phyloP scores from a whole-genome alignment of 2,329 filamentous ascomycete species.

The Ceratocystis colombiana region DNA sequence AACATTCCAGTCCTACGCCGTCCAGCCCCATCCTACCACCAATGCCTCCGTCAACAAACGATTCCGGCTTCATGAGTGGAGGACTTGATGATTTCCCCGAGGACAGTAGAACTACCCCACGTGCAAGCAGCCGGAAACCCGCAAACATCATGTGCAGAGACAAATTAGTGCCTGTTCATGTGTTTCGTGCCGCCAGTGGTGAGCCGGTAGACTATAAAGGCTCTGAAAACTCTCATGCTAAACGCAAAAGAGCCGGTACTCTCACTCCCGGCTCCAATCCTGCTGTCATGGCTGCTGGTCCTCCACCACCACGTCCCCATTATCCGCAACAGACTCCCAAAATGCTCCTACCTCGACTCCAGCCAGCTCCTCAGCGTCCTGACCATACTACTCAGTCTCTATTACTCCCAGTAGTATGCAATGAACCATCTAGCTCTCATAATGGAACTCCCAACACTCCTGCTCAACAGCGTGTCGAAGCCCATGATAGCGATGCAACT shows the following conservation, averaged over 20 bases:
- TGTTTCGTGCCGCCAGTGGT: slow-evolving; percentile 21
- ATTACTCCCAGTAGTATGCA: neutral
- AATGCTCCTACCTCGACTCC: slow-evolving; percentile 25
- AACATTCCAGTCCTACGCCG: slow-evolving; percentile 52
- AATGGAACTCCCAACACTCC: neutral
- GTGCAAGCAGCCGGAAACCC: slow-evolving; percentile 11
- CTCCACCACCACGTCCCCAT: slow-evolving; percentile 24
- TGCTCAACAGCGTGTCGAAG: neutral
- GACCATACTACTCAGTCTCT: neutral
- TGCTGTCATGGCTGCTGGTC: slow-evolving; percentile 29
- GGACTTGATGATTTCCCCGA: slow-evolving; percentile 57
- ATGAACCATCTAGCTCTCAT: neutral
- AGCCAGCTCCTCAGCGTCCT: neutral
- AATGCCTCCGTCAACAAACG: slow-evolving; percentile 53
- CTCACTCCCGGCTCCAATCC: slow-evolving; percentile 35
- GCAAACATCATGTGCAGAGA: slow-evolving; percentile 22
- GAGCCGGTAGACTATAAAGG: slow-evolving; percentile 19
- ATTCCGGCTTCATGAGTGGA: slow-evolving; percentile 83
- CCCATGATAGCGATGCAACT: neutral
- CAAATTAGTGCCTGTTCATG: slow-evolving; percentile 22
- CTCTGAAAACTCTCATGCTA: slow-evolving; percentile 16
- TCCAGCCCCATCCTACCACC: slow-evolving; percentile 71
- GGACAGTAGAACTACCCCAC: slow-evolving; percentile 20
- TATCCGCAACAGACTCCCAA: slow-evolving; percentile 27
- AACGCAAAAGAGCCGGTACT: slow-evolving; percentile 15